phyloP scores from a whole-genome alignment of 257 asterid species.

The Solanum neorickii region DNA sequence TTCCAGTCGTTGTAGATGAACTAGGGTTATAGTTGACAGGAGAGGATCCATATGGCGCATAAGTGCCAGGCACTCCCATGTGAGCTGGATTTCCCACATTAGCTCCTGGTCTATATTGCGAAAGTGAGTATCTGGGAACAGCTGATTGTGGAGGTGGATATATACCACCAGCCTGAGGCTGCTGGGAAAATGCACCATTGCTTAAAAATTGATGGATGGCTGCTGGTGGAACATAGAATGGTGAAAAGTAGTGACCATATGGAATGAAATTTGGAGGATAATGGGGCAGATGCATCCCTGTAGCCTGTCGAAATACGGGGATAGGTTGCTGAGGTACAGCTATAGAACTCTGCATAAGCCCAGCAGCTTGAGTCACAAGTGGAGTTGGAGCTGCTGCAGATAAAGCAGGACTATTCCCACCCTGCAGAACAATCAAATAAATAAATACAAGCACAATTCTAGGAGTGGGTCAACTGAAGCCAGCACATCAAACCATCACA shows the following conservation, averaged over 20 bases:
- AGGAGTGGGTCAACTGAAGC: background rate
- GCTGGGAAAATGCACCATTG: conserved; percentile 75
- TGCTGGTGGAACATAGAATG: conserved; percentile 61
- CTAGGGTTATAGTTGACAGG: conserved; percentile 44
- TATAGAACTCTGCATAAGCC: conserved; percentile 64
- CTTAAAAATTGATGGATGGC: conserved; percentile 67
- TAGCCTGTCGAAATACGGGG: conserved; percentile 68
- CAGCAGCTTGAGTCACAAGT: conserved; percentile 72
- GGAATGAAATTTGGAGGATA: conserved; percentile 73
- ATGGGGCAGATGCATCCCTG: conserved; percentile 76
- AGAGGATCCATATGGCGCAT: conserved; percentile 66
- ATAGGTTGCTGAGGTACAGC: conserved; percentile 55
- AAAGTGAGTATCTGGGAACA: conserved; percentile 59
- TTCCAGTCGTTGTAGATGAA: conserved; percentile 45
- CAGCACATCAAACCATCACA: background rate
- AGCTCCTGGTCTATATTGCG: conserved; percentile 74
- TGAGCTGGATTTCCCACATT: conserved; percentile 55
- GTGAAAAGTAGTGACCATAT: conserved; percentile 71
- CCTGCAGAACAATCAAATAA: conserved; percentile 39
- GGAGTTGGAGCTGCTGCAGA: conserved; percentile 66
- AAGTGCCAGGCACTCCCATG: conserved; percentile 60
- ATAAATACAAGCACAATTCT: conserved; percentile 1
- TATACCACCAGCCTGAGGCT: conserved; percentile 59
- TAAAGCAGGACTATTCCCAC: conserved; percentile 46
- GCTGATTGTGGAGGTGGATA: conserved; percentile 68